These are phyloP conservation scores for Cymodocea nodosa DNA, from an alignment of 116 monocot species.

Conservation along the genomic window DNA sequence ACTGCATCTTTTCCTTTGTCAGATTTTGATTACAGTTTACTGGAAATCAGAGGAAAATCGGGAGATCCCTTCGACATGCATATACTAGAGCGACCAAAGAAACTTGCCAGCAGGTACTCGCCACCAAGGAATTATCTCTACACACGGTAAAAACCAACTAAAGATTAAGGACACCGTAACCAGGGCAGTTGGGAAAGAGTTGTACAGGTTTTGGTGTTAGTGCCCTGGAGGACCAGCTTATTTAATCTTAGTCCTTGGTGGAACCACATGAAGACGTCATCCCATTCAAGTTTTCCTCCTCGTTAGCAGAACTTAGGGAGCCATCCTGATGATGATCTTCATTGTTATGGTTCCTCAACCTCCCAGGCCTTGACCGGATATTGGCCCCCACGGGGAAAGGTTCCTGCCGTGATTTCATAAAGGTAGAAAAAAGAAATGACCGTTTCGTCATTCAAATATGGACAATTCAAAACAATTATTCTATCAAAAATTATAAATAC, in stretches of 20 bases:
- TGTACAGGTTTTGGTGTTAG: constrained; percentile 1
- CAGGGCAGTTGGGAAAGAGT: not conserved
- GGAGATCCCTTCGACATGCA: not conserved
- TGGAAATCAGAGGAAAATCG: constrained; percentile 2
- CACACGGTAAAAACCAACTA: too few relatives aligned
- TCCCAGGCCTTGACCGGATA: constrained; percentile 63
- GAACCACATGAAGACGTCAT: not conserved
- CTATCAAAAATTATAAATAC: too few relatives aligned
- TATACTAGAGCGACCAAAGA: not conserved
- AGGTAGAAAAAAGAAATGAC: not conserved
- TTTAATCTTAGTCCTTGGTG: not conserved
- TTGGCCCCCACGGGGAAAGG: constrained; percentile 82
- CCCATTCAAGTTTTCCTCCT: not conserved
- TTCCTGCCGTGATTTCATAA: constrained; percentile 38
- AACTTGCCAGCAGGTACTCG: not conserved
- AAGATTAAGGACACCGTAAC: too few relatives aligned
- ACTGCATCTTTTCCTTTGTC: constrained; percentile 1
- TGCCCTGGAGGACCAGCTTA: not conserved
- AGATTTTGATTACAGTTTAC: not conserved
- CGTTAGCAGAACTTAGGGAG: not conserved
- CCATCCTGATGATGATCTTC: constrained; percentile 29
- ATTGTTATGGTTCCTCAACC: constrained; percentile 25
- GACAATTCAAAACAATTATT: too few relatives aligned
- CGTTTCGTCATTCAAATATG: too few relatives aligned
- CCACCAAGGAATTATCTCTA: not conserved